Evolutionary conservation across 129 eudicot species (phyloP), one percentile per base, ranked within the genome.

Genomic region (Flaveria sonorensis): DNA sequence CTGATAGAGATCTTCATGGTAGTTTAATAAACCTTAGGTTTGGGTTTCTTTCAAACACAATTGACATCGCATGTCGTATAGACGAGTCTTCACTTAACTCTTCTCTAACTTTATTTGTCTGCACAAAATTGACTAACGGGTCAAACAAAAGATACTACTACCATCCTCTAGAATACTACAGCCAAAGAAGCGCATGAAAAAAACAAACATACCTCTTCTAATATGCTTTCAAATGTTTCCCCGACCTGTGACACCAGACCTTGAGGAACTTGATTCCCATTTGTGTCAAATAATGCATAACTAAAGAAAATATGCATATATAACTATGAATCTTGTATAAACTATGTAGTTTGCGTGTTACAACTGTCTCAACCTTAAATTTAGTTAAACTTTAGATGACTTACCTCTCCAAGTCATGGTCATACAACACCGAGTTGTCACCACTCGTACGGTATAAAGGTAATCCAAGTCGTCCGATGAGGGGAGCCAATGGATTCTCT

Each of bases 391-490:
- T 28, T 51, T 28, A 51, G 39, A 36, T 0, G 2, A 20, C 55
- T 68, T 69, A 88, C 99, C 99, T 91, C 82, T 95, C 99, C 71
- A 95, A 81, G 69, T 95, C 99, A 80, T 95, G 99, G 79, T 95
- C 99, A 85, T 95, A 95, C 65, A 95, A 63, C 77, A 95, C 97
- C 3, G 99, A 95, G 85, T 95, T 91, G 87, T 95, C 99, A 36
- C 96, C 99, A 67, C 99, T 95, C 7, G 97, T 95, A 53, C 99
- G 97, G 30, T 95, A 95, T 24, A 95, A 85, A 53, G 99, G 97
- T 15, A 95, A 84, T 15, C 97, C 96, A 72, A 95, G 91, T 81
- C 89, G 80, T 53, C 96, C 94, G 16, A 95, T 95, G n/a, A 95
- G 52, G 71, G 97, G 88, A 48, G 99, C 99, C 85, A 95, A 82